Evolutionary conservation across 345 rosid species (phyloP), one percentile per base, ranked within the genome.

Genomic region (Heritiera fomes): DNA sequence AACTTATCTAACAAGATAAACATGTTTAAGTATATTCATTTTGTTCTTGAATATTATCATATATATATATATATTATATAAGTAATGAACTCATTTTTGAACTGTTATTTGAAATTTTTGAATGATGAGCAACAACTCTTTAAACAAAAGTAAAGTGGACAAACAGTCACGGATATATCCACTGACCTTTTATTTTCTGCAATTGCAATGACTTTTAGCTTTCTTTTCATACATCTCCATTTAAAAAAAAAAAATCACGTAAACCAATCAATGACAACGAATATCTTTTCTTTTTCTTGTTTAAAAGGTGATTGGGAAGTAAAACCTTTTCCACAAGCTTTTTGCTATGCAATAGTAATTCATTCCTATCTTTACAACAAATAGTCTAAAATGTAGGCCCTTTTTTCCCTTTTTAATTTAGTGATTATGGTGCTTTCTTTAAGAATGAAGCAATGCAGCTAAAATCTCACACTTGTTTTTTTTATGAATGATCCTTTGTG

Each of bases 341-440:
- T 71, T 64, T 53, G 55, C 50, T 5, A 13, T 61, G 50, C 38
- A 50, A 75, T 81, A 34, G 18, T 70, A 84, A 80, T 81, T 76
- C 75, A 65, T 67, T 73, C 32, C 76, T 40, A 73, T 58, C 84
- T 79, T 82, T 77, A 61, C 82, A 52, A 77, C 84, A 64, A 47
- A 69, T 11, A 20, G 81, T 55, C 71, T 47, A 53, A 34, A 28
- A 77, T 69, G 79, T 62, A 69, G 87, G 81, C 64, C 80, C 32
- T 58, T 56, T 8, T 56, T 8, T 34, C 14, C 76, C 28, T 71
- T 20, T 28, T 23, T 68, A 5, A 10, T 53, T 53, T 4, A 8
- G 55, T 63, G 20, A 15, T 45, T 30, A 17, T 61, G 52, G 14
- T 76, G 72, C 66, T 70, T 76, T 73, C 7, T 15, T 30, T 28